Evolutionary conservation across 2,329 filamentous ascomycete genomes (phyloP), one percentile per base, ranked within the genome.

Genomic region (Beauveria asiatica): DNA sequence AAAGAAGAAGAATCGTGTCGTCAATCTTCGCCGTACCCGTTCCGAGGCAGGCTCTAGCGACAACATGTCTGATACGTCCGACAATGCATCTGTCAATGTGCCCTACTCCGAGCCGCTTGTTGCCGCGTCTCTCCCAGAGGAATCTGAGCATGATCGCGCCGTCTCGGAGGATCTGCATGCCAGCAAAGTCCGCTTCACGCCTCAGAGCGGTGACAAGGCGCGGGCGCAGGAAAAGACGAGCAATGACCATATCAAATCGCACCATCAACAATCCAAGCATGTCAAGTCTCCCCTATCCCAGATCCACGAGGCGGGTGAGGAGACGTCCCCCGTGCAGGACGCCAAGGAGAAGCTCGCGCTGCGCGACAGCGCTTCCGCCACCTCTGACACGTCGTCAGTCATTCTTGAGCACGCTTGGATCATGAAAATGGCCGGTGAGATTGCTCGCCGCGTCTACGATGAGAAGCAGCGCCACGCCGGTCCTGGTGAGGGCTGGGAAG

Each of bases 361-460:
- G 64, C 69, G 68, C 62, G 74, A 70, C 65, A 67, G 68, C 69
- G 70, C 62, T 68, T 65, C 65, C 39, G 62, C 65, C 23, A 64
- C 65, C 57, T 80, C 79, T 1, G 81, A 83, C 37, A 78, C 76
- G 5, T 78, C 80, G 13, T 82, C 82, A 0, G 78, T 81, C 30
- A 89, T 91, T 53, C 77, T 90, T 27, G 88, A 92, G 70, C 87
- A 91, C 72, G 90, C 89, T 3, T 94, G 90, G 89, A 88, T 94
- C 75, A 85, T 88, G 77, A 94, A 96, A 77, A 94, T 99, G 84
- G 92, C 93, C 5, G 87, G 87, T 64, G 94, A 97, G 73, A 93
- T 97, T 67, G 91, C 92, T 41, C 80, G 86, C 55, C 88, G 90
- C 60, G 91, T 96, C 65, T 90, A 93, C 65, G 90, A 96, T 66